These are phyloP conservation scores for Achaetomiella virescens DNA, from an alignment of 495 filamentous ascomycete species.

Conservation along the genomic window DNA sequence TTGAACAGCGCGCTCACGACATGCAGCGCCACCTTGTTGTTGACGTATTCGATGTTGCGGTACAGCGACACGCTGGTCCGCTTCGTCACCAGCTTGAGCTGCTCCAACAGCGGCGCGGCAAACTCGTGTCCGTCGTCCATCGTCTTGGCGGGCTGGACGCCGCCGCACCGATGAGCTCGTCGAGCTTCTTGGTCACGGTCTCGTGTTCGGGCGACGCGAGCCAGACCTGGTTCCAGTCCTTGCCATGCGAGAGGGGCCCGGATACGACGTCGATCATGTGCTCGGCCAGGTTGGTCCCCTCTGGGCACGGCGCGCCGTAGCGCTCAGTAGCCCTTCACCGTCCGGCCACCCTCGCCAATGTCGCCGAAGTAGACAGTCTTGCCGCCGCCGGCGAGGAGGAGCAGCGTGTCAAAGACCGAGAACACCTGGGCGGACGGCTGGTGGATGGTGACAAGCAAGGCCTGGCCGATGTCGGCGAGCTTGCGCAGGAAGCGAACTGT, in stretches of 20 bases:
- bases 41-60: slow-evolving; percentile 66
- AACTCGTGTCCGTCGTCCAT: slow-evolving; percentile 30
- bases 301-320: slow-evolving; percentile 62
- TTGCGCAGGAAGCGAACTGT: slow-evolving; percentile 85
- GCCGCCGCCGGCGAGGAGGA: slow-evolving; percentile 62
- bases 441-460: slow-evolving; percentile 70
- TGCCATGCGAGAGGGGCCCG: slow-evolving; percentile 45
- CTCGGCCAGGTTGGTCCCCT: slow-evolving; percentile 65
- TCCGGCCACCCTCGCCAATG: slow-evolving; percentile 39
- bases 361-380: slow-evolving; percentile 63
- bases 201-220: slow-evolving; percentile 58
- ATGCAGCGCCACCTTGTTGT: slow-evolving; percentile 48
- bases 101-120: slow-evolving; percentile 28
- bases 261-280: slow-evolving; percentile 86
- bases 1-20: slow-evolving; percentile 53
- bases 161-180: slow-evolving; percentile 44
- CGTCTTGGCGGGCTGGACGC: slow-evolving; percentile 22
- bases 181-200: slow-evolving; percentile 56
- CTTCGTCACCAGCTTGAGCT: slow-evolving; percentile 40
- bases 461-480: slow-evolving; percentile 69
- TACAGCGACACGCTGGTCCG: slow-evolving; percentile 69
- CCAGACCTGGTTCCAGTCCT: slow-evolving; percentile 78
- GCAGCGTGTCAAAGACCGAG: slow-evolving; percentile 64
- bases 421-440: slow-evolving; percentile 70
- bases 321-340: slow-evolving; percentile 43